Evolutionary conservation across 257 asterid species (phyloP).

Genomic region (Nyctanthes arbortristis): DNA sequence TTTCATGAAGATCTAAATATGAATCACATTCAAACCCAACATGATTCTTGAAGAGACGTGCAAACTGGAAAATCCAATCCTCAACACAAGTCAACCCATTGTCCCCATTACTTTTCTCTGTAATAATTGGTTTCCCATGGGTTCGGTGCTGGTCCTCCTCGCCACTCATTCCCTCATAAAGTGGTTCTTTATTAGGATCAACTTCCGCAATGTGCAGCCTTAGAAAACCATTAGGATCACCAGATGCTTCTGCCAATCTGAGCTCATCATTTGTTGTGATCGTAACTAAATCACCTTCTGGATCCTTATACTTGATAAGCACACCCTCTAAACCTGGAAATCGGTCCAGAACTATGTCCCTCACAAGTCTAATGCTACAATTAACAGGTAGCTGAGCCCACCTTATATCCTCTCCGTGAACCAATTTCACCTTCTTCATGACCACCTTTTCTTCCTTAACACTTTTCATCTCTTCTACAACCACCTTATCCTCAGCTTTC

Average conservation of each 20-base stretch:
- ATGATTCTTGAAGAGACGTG: slow-evolving; percentile 76
- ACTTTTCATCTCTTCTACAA: slow-evolving; percentile 63
- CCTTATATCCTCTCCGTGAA: slow-evolving; percentile 84
- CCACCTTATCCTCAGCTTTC: slow-evolving; percentile 68
- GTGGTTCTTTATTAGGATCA: slow-evolving; percentile 77
- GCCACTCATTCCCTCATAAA: slow-evolving; percentile 57
- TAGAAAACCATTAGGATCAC: slow-evolving; percentile 64
- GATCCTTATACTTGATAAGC: slow-evolving; percentile 85
- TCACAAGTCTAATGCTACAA: slow-evolving; percentile 63
- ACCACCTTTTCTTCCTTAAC: slow-evolving; percentile 67
- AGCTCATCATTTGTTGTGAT: slow-evolving; percentile 87
- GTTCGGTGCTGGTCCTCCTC: slow-evolving; percentile 40
- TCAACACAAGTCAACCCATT: slow-evolving; percentile 50
- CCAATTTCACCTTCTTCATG: slow-evolving; percentile 66
- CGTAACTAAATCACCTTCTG: slow-evolving; percentile 89
- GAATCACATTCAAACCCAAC: slow-evolving; percentile 86
- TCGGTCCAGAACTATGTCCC: slow-evolving; percentile 71
- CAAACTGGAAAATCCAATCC: slow-evolving; percentile 86
- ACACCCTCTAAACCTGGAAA: slow-evolving; percentile 78
- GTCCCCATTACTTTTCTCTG: slow-evolving; percentile 37
- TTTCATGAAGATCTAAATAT: slow-evolving; percentile 81
- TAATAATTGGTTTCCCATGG: slow-evolving; percentile 35
- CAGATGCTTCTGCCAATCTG: slow-evolving; percentile 78
- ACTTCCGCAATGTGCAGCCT: slow-evolving; percentile 79
- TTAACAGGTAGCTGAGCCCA: slow-evolving; percentile 76